Evolutionary conservation across 2,329 filamentous ascomycete genomes (phyloP).

Genomic region (Aspergillus fumigatus): DNA sequence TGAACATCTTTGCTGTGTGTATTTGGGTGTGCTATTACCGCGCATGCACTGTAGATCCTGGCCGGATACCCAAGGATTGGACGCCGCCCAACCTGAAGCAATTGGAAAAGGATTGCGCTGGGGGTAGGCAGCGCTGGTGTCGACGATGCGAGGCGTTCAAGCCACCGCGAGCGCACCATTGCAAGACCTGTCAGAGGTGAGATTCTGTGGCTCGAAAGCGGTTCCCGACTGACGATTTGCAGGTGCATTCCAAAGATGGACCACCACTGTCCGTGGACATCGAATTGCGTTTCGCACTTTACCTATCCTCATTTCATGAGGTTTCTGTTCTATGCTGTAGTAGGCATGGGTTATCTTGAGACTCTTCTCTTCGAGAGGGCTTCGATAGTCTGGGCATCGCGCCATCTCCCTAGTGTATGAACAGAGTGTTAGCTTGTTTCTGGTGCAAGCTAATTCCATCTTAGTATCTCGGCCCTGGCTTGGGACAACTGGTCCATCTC

Average conservation of each 20-base stretch:
- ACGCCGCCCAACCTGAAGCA: slow-evolving; percentile 16
- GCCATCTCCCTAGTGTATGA: slow-evolving; percentile 55
- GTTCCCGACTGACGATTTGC: not conserved
- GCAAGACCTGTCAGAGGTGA: slow-evolving; percentile 58
- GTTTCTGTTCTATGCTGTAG: slow-evolving; percentile 57
- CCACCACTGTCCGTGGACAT: slow-evolving; percentile 64
- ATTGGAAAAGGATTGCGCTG: slow-evolving; percentile 15
- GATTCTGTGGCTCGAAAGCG: slow-evolving; percentile 1
- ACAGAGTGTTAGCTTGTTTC: not conserved
- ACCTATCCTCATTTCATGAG: slow-evolving; percentile 63
- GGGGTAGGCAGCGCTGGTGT: slow-evolving; percentile 50
- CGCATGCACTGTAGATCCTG: slow-evolving; percentile 57
- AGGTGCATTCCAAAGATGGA: slow-evolving; percentile 64
- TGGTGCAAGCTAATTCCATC: not conserved
- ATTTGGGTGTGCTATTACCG: slow-evolving; percentile 57
- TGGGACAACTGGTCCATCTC: slow-evolving; percentile 50
- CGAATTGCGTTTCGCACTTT: slow-evolving; percentile 61
- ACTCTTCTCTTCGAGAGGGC: slow-evolving; percentile 50
- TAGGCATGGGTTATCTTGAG: slow-evolving; percentile 55
- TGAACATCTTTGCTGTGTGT: slow-evolving; percentile 52
- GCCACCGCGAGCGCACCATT: slow-evolving; percentile 61
- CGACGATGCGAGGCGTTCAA: slow-evolving; percentile 58
- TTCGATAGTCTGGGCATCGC: slow-evolving; percentile 51
- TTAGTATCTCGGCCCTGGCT: slow-evolving; percentile 56
- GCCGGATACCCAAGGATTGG: slow-evolving; percentile 47